Evolutionary conservation across 2,329 filamentous ascomycete genomes (phyloP).

Genomic region (Didymella arachidicola): DNA sequence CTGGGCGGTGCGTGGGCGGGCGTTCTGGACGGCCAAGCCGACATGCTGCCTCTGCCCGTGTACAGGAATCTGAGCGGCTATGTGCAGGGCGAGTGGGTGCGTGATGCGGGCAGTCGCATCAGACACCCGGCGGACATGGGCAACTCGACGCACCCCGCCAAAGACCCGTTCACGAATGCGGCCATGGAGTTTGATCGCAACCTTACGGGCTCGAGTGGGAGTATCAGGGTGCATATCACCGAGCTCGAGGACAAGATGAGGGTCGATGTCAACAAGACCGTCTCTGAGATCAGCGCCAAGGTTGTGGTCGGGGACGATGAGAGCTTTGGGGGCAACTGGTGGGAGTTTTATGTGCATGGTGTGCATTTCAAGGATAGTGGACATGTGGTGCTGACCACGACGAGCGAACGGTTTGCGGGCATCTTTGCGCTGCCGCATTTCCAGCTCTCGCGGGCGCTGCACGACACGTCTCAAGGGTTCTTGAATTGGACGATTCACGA

Average conservation of each 20-base stretch:
- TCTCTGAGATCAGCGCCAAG: conserved; percentile 73
- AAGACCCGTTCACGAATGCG: conserved; percentile 68
- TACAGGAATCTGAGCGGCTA: conserved; percentile 83
- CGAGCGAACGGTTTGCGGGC: conserved; percentile 86
- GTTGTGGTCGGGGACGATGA: conserved; percentile 76
- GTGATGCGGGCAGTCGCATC: conserved; percentile 59
- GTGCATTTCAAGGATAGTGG: conserved; percentile 87
- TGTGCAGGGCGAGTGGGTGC: conserved; percentile 78
- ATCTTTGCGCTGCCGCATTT: conserved; percentile 90
- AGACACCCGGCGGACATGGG: conserved; percentile 57
- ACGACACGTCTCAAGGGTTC: conserved; percentile 57
- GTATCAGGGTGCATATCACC: conserved; percentile 73
- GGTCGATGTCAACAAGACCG: conserved; percentile 51
- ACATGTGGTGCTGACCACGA: conserved; percentile 81
- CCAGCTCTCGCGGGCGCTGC: conserved; percentile 65
- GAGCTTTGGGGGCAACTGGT: conserved; percentile 71
- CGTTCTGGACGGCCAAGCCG: conserved; percentile 49
- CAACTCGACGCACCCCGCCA: conserved; percentile 65
- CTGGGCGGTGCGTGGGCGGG: conserved; percentile 57
- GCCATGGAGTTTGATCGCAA: conserved; percentile 75
- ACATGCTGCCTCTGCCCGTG: conserved; percentile 59
- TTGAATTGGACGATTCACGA: conserved; percentile 76
- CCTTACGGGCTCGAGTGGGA: conserved; percentile 72
- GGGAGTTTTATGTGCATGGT: conserved; percentile 82
- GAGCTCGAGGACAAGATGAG: conserved; percentile 56